Percentiles rank a stretch among this genome's conserved stretches.
phyloP scores from a whole-genome alignment of 116 monocot genomes.

The Phalaenopsis hybrid region DNA sequence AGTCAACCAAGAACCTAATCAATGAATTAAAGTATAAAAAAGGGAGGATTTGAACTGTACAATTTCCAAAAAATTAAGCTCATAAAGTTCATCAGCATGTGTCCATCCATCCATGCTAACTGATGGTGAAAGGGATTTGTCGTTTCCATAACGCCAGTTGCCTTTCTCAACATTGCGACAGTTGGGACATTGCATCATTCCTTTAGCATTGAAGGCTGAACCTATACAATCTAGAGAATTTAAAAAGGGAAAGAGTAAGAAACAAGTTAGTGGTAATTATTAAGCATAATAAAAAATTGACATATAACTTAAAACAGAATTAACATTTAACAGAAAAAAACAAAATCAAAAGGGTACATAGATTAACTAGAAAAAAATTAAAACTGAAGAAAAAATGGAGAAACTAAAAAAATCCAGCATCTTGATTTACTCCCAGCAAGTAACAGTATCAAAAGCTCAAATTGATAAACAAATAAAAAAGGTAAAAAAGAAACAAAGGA shows the following conservation, averaged over 20 bases:
- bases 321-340: not conserved
- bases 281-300: conserved; percentile 1
- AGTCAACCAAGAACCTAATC: not conserved
- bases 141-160: conserved; percentile 75
- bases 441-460: not conserved
- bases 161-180: conserved; percentile 91
- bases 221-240: conserved; percentile 84
- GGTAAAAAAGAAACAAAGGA: not conserved
- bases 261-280: not conserved
- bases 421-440: not conserved
- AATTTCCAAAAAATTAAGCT: conserved; percentile 56
- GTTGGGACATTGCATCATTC: conserved; percentile 91
- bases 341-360: not conserved
- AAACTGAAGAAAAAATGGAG: not conserved
- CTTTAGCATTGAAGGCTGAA: conserved; percentile 95
- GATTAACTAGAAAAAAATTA: not conserved
- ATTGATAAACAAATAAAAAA: not conserved
- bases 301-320: not conserved
- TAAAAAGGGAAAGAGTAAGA: conserved; percentile 5
- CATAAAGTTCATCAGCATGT: conserved; percentile 76
- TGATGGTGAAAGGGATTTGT: conserved; percentile 36
- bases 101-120: conserved; percentile 56
- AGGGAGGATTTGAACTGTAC: conserved; percentile 22
- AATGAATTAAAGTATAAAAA: not conserved
- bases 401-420: not conserved